phyloP scores from a whole-genome alignment of 257 asterid genomes.

The Solanum ossicruentum region DNA sequence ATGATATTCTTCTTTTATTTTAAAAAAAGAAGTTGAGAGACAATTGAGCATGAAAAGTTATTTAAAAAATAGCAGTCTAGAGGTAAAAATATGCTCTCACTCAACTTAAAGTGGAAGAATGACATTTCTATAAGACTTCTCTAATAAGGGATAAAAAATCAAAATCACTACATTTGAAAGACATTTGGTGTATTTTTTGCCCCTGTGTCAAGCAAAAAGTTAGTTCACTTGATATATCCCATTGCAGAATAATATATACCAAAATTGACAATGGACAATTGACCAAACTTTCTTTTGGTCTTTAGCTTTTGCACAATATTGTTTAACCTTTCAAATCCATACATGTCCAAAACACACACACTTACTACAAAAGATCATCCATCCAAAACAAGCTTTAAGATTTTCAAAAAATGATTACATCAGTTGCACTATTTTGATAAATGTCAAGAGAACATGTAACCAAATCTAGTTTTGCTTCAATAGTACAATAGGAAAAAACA shows the following conservation, averaged over 20 bases:
- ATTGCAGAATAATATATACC: background rate
- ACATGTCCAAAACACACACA: background rate
- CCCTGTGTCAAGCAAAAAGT: too few relatives aligned
- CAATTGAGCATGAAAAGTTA: too few relatives aligned
- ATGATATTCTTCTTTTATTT: too few relatives aligned
- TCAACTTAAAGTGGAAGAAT: background rate
- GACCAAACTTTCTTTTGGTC: background rate
- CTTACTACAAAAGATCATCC: background rate
- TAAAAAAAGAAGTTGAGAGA: too few relatives aligned
- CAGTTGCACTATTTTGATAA: background rate
- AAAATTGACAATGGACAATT: too few relatives aligned
- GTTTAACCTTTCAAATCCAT: background rate
- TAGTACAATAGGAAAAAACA: background rate
- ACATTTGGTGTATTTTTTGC: too few relatives aligned
- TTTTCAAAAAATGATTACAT: background rate
- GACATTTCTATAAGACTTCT: background rate
- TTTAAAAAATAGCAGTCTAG: too few relatives aligned
- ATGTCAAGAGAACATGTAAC: background rate
- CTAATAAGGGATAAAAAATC: too few relatives aligned
- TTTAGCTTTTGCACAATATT: background rate
- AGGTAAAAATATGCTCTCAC: too few relatives aligned
- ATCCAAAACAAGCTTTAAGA: background rate
- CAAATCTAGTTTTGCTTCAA: background rate
- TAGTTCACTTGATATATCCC: background rate
- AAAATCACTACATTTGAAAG: too few relatives aligned